A percentile compares a stretch with the other conserved stretches of the same genome.
phyloP scores from a whole-genome alignment of 768 basidiomycete genomes.

The Clitopilus passeckerianus region DNA sequence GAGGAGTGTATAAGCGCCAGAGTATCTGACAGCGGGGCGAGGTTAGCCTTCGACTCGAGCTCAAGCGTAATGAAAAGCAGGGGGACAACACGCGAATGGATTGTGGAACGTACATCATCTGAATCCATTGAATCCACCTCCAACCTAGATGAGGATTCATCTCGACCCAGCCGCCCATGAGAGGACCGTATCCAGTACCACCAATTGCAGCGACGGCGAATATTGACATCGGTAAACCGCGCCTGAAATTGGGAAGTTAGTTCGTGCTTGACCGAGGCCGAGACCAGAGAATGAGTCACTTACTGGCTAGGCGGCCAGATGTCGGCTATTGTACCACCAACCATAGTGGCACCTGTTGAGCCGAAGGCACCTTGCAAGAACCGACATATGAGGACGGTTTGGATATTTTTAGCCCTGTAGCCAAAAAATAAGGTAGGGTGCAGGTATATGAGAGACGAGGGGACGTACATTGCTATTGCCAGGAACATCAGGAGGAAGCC shows the following conservation, averaged over 20 bases:
- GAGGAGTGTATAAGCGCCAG: slow-evolving; percentile 42
- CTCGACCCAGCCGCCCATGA: slow-evolving; percentile 65
- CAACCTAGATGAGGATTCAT: slow-evolving; percentile 53
- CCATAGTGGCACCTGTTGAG: slow-evolving; percentile 68
- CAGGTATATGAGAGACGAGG: background rate
- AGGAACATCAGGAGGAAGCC: slow-evolving; percentile 50
- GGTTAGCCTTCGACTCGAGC: background rate
- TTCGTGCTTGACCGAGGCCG: background rate
- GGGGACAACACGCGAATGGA: background rate
- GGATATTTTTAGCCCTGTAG: slow-evolving; percentile 41
- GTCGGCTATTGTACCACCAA: slow-evolving; percentile 71
- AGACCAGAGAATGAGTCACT: slow-evolving; percentile 9
- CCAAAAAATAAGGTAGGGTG: background rate
- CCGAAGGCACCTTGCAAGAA: slow-evolving; percentile 63
- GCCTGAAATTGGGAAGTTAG: slow-evolving; percentile 33
- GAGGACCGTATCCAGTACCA: slow-evolving; percentile 60
- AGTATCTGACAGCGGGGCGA: slow-evolving; percentile 31
- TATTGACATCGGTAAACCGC: slow-evolving; percentile 73
- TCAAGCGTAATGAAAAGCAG: background rate
- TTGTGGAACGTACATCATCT: slow-evolving; percentile 44
- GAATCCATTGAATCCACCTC: slow-evolving; percentile 86
- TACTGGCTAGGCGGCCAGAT: slow-evolving; percentile 63
- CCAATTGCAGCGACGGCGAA: slow-evolving; percentile 61
- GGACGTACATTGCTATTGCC: slow-evolving; percentile 36
- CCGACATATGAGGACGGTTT: slow-evolving; percentile 62